These are phyloP conservation scores for Blastobotrys peoriensis DNA, from an alignment of 805 yeast genomes.

Conservation along the genomic window DNA sequence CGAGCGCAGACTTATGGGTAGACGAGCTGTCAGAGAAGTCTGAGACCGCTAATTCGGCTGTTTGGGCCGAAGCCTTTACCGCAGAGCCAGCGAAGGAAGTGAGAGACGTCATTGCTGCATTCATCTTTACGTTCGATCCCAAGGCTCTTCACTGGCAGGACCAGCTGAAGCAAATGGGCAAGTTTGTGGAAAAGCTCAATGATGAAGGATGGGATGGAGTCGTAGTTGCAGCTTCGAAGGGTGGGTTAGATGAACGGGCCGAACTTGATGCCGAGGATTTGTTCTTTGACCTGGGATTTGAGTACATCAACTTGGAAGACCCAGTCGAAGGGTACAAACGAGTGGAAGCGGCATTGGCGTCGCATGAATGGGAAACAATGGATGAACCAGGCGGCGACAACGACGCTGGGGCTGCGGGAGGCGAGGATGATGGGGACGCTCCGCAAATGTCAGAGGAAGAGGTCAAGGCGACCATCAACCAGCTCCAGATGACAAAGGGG, in stretches of 20 bases:
- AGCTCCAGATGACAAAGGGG: neutral
- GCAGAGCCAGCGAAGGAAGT: slow-evolving; percentile 33
- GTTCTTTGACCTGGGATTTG: slow-evolving; percentile 25
- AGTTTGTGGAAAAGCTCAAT: slow-evolving; percentile 18
- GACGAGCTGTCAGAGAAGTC: slow-evolving; percentile 32
- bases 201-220: slow-evolving; percentile 25
- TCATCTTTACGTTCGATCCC: slow-evolving; percentile 29
- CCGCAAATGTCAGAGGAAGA: slow-evolving; percentile 4
- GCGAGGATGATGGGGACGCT: slow-evolving; percentile 2
- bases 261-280: slow-evolving; percentile 12
- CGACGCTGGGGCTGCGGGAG: slow-evolving; percentile 8
- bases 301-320: slow-evolving; percentile 19
- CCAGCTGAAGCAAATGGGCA: slow-evolving; percentile 14
- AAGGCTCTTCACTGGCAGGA: slow-evolving; percentile 8
- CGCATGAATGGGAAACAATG: slow-evolving; percentile 14
- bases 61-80: slow-evolving; percentile 30
- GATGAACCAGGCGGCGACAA: slow-evolving; percentile 12
- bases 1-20: slow-evolving; percentile 30
- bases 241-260: slow-evolving; percentile 6
- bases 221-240: slow-evolving; percentile 21
- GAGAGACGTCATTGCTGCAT: slow-evolving; percentile 31
- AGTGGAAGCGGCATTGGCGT: slow-evolving; percentile 26
- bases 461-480: slow-evolving; percentile 1
- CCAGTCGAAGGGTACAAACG: slow-evolving; percentile 24
- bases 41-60: slow-evolving; percentile 11